phyloP scores from a whole-genome alignment of 768 basidiomycete species.

The Saitozyma sp. region DNA sequence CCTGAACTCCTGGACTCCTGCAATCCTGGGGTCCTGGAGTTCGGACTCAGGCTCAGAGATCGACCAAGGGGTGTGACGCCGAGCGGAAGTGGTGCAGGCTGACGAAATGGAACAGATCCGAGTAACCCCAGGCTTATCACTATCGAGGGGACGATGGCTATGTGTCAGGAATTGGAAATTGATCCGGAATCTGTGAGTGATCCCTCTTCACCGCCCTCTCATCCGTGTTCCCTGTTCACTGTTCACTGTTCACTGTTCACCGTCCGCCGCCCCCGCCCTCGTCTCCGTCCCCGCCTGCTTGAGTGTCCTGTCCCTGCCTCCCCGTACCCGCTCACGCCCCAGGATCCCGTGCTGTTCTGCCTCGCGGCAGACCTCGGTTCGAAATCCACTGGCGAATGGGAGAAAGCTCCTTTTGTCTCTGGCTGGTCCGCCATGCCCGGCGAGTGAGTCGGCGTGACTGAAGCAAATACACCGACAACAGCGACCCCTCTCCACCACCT shows the following conservation, averaged over 20 bases:
- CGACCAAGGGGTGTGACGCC: too few relatives aligned
- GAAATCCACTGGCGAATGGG: slow-evolving; percentile 49
- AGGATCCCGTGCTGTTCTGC: slow-evolving; percentile 53
- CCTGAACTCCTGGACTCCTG: slow-evolving; percentile 14
- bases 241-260: neutral
- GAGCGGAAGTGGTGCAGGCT: too few relatives aligned
- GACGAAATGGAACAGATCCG: too few relatives aligned
- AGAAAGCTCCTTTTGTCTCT: slow-evolving; percentile 44
- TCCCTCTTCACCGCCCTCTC: neutral
- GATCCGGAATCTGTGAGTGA: slow-evolving; percentile 46
- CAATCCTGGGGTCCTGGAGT: too few relatives aligned
- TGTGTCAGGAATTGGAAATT: slow-evolving; percentile 49
- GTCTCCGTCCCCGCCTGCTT: neutral
- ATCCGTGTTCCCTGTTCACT: neutral
- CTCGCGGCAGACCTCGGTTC: slow-evolving; percentile 51
- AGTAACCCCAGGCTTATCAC: slow-evolving; percentile 41
- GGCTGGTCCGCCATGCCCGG: slow-evolving; percentile 42
- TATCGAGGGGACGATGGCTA: slow-evolving; percentile 50
- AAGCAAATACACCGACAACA: neutral
- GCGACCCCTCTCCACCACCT: too few relatives aligned
- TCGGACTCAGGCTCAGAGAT: too few relatives aligned
- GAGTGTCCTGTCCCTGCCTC: neutral
- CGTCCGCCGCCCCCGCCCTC: neutral
- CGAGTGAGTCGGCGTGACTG: slow-evolving; percentile 25
- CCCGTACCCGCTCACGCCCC: neutral